Conservation (phyloP, 768 basidiomycete genomes). For the Russula compacta region DNA sequence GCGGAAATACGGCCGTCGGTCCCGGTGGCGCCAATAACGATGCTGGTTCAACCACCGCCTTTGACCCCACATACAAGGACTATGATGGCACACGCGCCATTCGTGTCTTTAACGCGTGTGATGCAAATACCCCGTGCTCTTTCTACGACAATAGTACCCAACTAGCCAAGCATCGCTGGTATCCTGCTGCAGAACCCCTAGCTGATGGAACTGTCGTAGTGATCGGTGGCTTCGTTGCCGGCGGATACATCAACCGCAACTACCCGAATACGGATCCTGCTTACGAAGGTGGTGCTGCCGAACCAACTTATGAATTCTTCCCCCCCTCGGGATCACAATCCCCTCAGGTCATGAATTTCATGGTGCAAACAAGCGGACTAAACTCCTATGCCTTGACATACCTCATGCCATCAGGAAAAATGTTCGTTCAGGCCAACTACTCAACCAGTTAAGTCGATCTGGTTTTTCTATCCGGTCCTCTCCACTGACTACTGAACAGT, state of each 20-base stretch:
- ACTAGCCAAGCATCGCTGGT: conserved; percentile 69
- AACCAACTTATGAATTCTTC: conserved; percentile 79
- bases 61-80: conserved; percentile 64
- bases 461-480: neutral
- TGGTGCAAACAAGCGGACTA: conserved; percentile 62
- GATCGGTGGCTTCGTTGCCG: conserved; percentile 72
- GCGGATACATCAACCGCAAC: conserved; percentile 74
- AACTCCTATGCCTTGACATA: conserved; percentile 71
- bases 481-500: conserved; percentile 26
- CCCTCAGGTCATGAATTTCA: conserved; percentile 53
- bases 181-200: conserved; percentile 64
- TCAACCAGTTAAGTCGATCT: conserved; percentile 49
- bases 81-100: conserved; percentile 75
- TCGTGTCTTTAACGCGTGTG: conserved; percentile 75
- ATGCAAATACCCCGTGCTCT: conserved; percentile 43
- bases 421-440: conserved; percentile 77
- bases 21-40: conserved; percentile 53
- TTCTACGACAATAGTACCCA: conserved; percentile 63
- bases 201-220: conserved; percentile 71
- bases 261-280: conserved; percentile 58
- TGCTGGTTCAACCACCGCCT: conserved; percentile 33
- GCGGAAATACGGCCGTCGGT: conserved; percentile 69
- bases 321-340: conserved; percentile 45
- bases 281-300: conserved; percentile 58
- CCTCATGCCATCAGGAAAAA: conserved; percentile 66